Conservation (phyloP, 768 basidiomycete genomes). For the Crassisporium funariophilum region DNA sequence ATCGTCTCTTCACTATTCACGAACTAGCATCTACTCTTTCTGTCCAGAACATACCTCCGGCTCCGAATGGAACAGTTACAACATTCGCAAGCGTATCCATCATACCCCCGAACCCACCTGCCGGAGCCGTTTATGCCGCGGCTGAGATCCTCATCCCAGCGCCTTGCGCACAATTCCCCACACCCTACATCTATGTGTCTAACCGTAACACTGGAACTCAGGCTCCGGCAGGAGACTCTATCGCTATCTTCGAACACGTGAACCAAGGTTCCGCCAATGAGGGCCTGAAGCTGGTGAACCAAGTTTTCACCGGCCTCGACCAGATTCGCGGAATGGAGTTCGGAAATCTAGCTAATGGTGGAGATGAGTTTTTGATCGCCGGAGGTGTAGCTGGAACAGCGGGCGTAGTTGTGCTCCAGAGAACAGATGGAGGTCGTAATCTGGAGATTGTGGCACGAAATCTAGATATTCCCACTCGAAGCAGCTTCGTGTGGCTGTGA, state of each 20-base stretch:
- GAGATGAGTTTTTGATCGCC: constrained; percentile 53
- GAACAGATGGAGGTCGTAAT: constrained; percentile 54
- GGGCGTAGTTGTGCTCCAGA: constrained; percentile 59
- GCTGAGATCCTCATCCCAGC: constrained; percentile 66
- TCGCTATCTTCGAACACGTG: constrained; percentile 60
- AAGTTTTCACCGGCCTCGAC: constrained; percentile 65
- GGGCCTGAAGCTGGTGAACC: constrained; percentile 38
- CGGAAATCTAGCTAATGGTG: constrained; percentile 45
- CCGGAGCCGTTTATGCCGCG: constrained; percentile 45
- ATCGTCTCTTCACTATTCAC: constrained; percentile 54
- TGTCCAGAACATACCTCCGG: constrained; percentile 55
- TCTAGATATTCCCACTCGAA: constrained; percentile 50
- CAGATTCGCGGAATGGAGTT: constrained; percentile 71
- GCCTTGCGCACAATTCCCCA: constrained; percentile 46
- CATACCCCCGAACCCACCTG: constrained; percentile 39
- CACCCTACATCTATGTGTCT: constrained; percentile 63
- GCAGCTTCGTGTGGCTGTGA: constrained; percentile 53
- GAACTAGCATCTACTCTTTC: constrained; percentile 59
- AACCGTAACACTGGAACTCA: constrained; percentile 59
- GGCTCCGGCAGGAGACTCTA: constrained; percentile 58
- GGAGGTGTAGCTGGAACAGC: constrained; percentile 53
- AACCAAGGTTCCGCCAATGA: constrained; percentile 33
- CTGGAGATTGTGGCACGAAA: constrained; percentile 57
- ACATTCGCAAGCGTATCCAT: constrained; percentile 54
- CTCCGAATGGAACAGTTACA: constrained; percentile 50